Percentiles rank a stretch among this genome's conserved stretches.
Conservation (phyloP, 1,139 yeast species). For the Yamadazyma triangularis region DNA sequence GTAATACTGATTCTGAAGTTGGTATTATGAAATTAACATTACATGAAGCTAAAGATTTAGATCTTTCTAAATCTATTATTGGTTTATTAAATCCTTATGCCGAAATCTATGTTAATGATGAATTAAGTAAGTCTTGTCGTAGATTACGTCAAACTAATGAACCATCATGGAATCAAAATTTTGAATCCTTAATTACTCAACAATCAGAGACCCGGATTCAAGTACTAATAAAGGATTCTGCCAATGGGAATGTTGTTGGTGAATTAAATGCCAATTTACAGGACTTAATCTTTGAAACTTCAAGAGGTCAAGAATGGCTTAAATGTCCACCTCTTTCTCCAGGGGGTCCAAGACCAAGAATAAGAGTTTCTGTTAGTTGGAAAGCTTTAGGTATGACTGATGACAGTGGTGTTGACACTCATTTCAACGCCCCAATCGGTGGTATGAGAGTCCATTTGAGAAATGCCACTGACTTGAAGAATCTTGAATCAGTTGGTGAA, state of each 20-base stretch:
- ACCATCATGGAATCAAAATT: constrained; percentile 64
- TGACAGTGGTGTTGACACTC: constrained; percentile 36
- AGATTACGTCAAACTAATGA: constrained; percentile 61
- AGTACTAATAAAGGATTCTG: constrained; percentile 55
- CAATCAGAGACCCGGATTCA: constrained; percentile 53
- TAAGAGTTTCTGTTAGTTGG: constrained; percentile 59
- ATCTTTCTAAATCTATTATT: constrained; percentile 55
- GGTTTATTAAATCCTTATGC: constrained; percentile 74
- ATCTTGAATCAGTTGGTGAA: constrained; percentile 61
- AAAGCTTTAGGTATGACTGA: constrained; percentile 64
- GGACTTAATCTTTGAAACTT: constrained; percentile 49
- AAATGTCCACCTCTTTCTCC: constrained; percentile 34
- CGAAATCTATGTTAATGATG: constrained; percentile 54
- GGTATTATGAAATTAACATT: constrained; percentile 71
- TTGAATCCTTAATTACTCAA: constrained; percentile 58
- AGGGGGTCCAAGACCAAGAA: constrained; percentile 39
- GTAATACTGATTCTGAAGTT: constrained; percentile 52
- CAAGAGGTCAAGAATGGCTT: constrained; percentile 50
- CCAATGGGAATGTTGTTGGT: constrained; percentile 45
- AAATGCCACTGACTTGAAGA: constrained; percentile 50
- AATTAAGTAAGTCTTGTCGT: constrained; percentile 53
- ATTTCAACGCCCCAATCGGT: constrained; percentile 58
- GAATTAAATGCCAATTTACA: constrained; percentile 51
- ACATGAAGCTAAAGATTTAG: constrained; percentile 70
- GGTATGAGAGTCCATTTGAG: constrained; percentile 57